Conservation (phyloP, 2,329 filamentous ascomycete species). For the Claviceps pusilla region DNA sequence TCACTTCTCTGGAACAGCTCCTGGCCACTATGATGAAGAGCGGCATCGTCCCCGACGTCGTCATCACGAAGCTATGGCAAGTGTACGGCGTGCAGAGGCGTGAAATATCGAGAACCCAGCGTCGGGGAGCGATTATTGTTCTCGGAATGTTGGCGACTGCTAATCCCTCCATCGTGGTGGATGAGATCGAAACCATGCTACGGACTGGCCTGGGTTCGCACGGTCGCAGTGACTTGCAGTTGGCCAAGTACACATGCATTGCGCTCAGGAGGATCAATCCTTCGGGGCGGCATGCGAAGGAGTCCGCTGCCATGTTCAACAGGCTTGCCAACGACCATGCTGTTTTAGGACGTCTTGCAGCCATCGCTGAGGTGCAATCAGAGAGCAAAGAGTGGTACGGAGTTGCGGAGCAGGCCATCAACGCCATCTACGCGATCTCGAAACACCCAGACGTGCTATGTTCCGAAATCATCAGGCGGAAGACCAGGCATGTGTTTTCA, state of each 20-base stretch:
- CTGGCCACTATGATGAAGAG: conserved; percentile 96
- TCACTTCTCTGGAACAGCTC: conserved; percentile 89
- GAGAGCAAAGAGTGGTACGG: conserved; percentile 95
- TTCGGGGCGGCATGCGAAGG: conserved; percentile 63
- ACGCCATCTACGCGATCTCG: conserved; percentile 83
- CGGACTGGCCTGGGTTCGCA: conserved; percentile 72
- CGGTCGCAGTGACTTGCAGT: conserved; percentile 66
- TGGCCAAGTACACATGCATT: conserved; percentile 92
- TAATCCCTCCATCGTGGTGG: conserved; percentile 80
- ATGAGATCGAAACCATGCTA: conserved; percentile 89
- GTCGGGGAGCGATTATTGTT: conserved; percentile 87
- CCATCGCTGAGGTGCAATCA: conserved; percentile 71
- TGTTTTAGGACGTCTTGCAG: conserved; percentile 63
- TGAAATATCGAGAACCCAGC: conserved; percentile 81
- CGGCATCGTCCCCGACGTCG: conserved; percentile 68
- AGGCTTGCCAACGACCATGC: conserved; percentile 86
- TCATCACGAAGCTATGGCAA: conserved; percentile 89
- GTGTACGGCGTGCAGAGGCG: conserved; percentile 90
- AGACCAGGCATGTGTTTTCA: conserved; percentile 68
- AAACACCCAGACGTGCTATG: conserved; percentile 90
- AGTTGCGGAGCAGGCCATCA: conserved; percentile 88
- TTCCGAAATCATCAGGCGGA: conserved; percentile 75
- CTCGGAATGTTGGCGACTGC: conserved; percentile 92
- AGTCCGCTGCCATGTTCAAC: conserved; percentile 51
- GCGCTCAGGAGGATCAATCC: conserved; percentile 84